Conservation (phyloP, 129 eudicot species). For the Ambrosia artemisiifolia region DNA sequence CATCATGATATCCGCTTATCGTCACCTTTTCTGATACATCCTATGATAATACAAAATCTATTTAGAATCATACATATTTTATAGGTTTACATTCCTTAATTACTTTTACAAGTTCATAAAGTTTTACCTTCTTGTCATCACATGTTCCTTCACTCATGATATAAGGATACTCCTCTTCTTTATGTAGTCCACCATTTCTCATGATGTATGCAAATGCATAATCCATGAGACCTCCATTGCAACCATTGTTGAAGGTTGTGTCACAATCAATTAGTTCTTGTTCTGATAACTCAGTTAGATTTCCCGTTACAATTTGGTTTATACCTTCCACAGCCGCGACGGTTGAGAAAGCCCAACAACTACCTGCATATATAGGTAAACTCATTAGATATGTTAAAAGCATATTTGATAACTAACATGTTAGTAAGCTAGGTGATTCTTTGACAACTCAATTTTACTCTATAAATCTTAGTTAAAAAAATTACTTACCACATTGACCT, state of each 20-base stretch:
- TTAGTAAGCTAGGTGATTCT: not conserved
- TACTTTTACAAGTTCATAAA: not conserved
- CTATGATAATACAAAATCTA: conserved; percentile 30
- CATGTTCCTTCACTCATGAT: conserved; percentile 96
- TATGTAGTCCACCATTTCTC: conserved; percentile 66
- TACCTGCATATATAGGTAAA: conserved; percentile 41
- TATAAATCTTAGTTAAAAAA: too few species aligned
- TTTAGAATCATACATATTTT: not conserved
- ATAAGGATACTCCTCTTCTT: conserved; percentile 91
- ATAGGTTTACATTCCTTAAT: not conserved
- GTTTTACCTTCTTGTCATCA: conserved; percentile 59
- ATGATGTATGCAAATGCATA: conserved; percentile 76
- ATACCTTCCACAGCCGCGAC: conserved; percentile 98
- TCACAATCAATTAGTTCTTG: conserved; percentile 87
- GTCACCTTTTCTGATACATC: conserved; percentile 60
- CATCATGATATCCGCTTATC: conserved; percentile 77
- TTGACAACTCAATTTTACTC: too few species aligned
- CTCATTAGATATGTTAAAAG: not conserved
- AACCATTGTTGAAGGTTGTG: conserved; percentile 59
- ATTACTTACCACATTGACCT: conserved; percentile 78
- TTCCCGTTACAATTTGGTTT: conserved; percentile 90
- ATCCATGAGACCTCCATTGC: conserved; percentile 98
- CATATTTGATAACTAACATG: not conserved
- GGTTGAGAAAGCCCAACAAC: conserved; percentile 99
- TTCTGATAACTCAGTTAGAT: conserved; percentile 72